Evolutionary conservation across 1,284 basidiomycete species (phyloP), one percentile per base, ranked within the genome.

Genomic region (Vanrija pseudolonga): DNA sequence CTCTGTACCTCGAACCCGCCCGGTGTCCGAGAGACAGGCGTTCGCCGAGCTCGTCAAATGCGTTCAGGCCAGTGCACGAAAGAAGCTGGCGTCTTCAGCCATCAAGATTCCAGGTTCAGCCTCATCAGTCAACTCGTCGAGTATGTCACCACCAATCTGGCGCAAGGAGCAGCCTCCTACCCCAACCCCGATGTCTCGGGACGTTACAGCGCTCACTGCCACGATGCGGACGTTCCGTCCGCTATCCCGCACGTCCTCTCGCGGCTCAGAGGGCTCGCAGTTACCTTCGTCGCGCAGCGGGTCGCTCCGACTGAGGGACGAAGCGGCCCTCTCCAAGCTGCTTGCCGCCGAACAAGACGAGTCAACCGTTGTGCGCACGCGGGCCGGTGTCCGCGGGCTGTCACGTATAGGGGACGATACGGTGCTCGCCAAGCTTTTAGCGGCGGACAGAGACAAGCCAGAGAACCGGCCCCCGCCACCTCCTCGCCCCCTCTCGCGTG

Each of bases 101-200:
- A 19, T 47, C 32, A 45, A 51, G 23, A 41, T 50, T 12, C 61
- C 56, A 3, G 53, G 50, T 6, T 54, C 51, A 0, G 51, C 54
- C 6, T 32, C 32, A 3, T 32, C 32, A 12, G 2, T 43, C 47
- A 9, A 55, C 59, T 3, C 20, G 12, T 60, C 59, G 7, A 50
- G 52, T 5, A 20, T 45, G 0, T 36, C 52, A 2, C 52, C 52
- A 1, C 39, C 45, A 6, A 19, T 40, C 8, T 60, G 59, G 59
- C 46, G 50, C 6, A 54, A 53, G 28, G 55, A 60, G 36, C 52
- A 61, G 39, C 61, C 61, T 4, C 61, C 59, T 1, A 63, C 61
- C 4, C 61, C 61, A 7, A 58, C 56, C 2, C 53, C 61, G 0
- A 61, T 56, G 47, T 59, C 54, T 2, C 56, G 56, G 23, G 59